These are phyloP conservation scores for Pseudocercospora macadamiae DNA, from an alignment of 2,329 filamentous ascomycete genomes.

Conservation along the genomic window DNA sequence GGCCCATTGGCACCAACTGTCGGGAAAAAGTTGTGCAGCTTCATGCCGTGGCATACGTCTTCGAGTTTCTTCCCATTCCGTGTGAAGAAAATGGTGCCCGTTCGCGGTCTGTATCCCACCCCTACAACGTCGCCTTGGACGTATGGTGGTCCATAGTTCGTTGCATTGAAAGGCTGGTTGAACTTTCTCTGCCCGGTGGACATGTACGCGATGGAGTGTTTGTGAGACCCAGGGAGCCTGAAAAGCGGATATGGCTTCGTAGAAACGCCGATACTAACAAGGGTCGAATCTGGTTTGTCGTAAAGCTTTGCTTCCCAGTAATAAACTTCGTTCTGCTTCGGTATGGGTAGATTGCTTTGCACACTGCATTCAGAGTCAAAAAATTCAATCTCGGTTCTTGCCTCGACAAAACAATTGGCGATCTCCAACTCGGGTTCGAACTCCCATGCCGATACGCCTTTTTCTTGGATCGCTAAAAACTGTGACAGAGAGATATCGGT, in stretches of 20 bases:
- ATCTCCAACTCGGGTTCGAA: conserved; percentile 99
- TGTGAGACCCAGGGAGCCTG: conserved; percentile 89
- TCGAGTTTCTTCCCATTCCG: conserved; percentile 97
- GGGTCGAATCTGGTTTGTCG: conserved; percentile 87
- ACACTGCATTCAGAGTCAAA: conserved; percentile 98
- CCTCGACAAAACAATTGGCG: conserved; percentile 98
- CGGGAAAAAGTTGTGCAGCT: conserved; percentile 95
- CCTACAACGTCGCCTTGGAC: conserved; percentile 96
- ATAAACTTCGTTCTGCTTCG: conserved; percentile 98
- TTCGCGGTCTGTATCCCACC: conserved; percentile 90
- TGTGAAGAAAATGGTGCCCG: conserved; percentile 95
- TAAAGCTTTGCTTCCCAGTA: conserved; percentile 99
- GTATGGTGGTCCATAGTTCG: conserved; percentile 78
- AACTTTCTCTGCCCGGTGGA: conserved; percentile 84
- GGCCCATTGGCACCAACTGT: conserved; percentile 96
- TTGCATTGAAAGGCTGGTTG: conserved; percentile 86
- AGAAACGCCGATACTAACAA: conserved; percentile 88
- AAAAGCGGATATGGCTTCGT: conserved; percentile 98
- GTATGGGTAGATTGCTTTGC: conserved; percentile 92
- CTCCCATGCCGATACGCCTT: conserved; percentile 99
- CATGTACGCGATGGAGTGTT: conserved; percentile 86
- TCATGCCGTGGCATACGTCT: conserved; percentile 89
- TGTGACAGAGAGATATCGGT: conserved; percentile 98
- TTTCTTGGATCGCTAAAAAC: conserved; percentile 97
- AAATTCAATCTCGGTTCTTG: conserved; percentile 95